These are phyloP conservation scores for Ogataea methanolica DNA, from an alignment of 805 yeast genomes.

Conservation along the genomic window DNA sequence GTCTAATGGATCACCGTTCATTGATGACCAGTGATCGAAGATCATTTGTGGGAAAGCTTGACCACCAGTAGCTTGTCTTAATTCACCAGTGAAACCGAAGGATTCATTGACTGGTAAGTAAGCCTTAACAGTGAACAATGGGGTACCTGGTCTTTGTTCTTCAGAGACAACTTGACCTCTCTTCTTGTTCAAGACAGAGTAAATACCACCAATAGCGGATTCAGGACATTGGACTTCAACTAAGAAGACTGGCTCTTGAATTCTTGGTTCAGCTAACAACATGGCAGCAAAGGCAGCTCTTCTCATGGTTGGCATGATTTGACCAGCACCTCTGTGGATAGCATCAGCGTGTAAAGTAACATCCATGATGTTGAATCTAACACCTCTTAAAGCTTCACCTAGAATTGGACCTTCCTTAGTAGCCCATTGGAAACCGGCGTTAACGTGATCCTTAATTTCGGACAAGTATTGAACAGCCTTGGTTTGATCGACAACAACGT, in stretches of 20 bases:
- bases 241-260: constrained; percentile 98
- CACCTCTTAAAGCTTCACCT: constrained; percentile 94
- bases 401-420: constrained; percentile 98
- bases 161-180: constrained; percentile 99
- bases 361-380: constrained; percentile 97
- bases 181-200: constrained; percentile 98
- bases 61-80: constrained; percentile 99
- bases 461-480: constrained; percentile 99
- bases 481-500: constrained; percentile 98
- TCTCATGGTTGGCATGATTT: constrained; percentile 99
- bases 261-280: constrained; percentile 97
- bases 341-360: constrained; percentile 99
- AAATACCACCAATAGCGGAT: constrained; percentile 99
- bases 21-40: constrained; percentile 96
- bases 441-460: constrained; percentile 99
- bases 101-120: constrained; percentile 99
- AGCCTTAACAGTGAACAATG: constrained; percentile 99
- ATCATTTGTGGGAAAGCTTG: constrained; percentile 99
- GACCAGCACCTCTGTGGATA: constrained; percentile 99
- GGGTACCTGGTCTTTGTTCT: constrained; percentile 99
- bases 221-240: constrained; percentile 99
- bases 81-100: constrained; percentile 99
- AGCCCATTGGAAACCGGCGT: constrained; percentile 99
- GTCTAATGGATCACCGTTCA: constrained; percentile 91
- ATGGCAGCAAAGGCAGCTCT: constrained; percentile 98